Percentiles rank a stretch among this genome's conserved stretches.
phyloP scores from a whole-genome alignment of 768 basidiomycete species.

The Suillus brevipes region DNA sequence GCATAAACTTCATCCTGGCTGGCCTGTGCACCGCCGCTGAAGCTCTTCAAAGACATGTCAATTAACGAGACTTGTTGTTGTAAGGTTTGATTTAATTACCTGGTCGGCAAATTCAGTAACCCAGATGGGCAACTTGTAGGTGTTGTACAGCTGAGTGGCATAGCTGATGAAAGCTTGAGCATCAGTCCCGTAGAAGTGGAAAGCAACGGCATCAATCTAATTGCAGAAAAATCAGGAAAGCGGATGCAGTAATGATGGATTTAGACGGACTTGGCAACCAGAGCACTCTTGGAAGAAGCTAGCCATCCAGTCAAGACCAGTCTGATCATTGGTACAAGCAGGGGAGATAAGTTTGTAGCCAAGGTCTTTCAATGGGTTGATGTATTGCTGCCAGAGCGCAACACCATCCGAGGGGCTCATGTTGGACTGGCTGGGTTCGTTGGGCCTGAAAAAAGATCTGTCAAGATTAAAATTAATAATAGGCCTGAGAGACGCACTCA shows the following conservation, averaged over 20 bases:
- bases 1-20: slow-evolving; percentile 38
- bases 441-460: slow-evolving; percentile 50
- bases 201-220: slow-evolving; percentile 55
- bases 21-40: slow-evolving; percentile 47
- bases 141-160: slow-evolving; percentile 45
- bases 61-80: slow-evolving; percentile 6
- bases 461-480: slow-evolving; percentile 11
- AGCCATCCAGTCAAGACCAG: slow-evolving; percentile 64
- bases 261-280: slow-evolving; percentile 51
- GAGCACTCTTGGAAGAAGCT: slow-evolving; percentile 55
- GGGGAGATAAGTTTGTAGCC: slow-evolving; percentile 68
- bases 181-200: slow-evolving; percentile 70
- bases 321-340: slow-evolving; percentile 60
- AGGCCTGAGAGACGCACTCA: slow-evolving; percentile 53
- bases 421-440: slow-evolving; percentile 62
- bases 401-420: slow-evolving; percentile 52
- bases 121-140: slow-evolving; percentile 49
- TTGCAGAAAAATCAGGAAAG: slow-evolving; percentile 1
- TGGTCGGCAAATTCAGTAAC: slow-evolving; percentile 75
- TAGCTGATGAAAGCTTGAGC: slow-evolving; percentile 52
- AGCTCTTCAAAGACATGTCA: slow-evolving; percentile 44
- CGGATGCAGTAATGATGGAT: neutral
- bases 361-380: slow-evolving; percentile 52
- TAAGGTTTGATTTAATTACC: slow-evolving; percentile 31
- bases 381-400: slow-evolving; percentile 57